phyloP scores from a whole-genome alignment of 2,329 filamentous ascomycete species.

The Tympanopsis confertula region DNA sequence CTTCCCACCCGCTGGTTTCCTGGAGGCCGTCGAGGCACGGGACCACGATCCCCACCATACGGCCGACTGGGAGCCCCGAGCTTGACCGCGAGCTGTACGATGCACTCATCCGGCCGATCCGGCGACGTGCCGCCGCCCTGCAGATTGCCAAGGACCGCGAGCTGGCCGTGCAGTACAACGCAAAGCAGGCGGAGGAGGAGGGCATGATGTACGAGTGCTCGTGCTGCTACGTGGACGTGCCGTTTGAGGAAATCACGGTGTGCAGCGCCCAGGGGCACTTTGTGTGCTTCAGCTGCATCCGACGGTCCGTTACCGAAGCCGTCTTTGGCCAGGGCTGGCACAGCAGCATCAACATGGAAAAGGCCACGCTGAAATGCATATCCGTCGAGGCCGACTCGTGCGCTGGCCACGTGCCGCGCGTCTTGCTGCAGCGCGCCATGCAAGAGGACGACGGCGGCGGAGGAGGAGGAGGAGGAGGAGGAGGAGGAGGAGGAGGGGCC shows the following conservation, averaged over 20 bases:
- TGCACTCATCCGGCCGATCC: conserved; percentile 42
- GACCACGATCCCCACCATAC: conserved; percentile 46
- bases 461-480: conserved; percentile 35
- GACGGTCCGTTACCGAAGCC: conserved; percentile 71
- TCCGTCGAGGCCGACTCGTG: conserved; percentile 65
- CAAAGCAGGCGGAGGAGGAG: conserved; percentile 43
- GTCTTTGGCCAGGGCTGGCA: conserved; percentile 89
- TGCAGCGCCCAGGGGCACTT: conserved; percentile 61
- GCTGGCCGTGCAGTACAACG: conserved; percentile 41
- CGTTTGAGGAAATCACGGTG: conserved; percentile 65
- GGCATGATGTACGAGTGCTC: conserved; percentile 57
- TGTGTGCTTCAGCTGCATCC: conserved; percentile 73
- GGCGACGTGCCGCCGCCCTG: conserved; percentile 25
- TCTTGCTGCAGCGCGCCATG: conserved; percentile 64
- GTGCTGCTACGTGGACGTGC: conserved; percentile 62
- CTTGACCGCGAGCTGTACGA: conserved; percentile 50
- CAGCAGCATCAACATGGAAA: conserved; percentile 62
- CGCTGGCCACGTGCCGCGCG: conserved; percentile 56
- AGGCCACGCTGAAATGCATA: conserved; percentile 71
- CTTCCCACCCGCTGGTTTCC: conserved; percentile 43
- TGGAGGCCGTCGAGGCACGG: conserved; percentile 47
- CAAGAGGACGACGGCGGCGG: conserved; percentile 33
- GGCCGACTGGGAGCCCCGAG: conserved; percentile 52
- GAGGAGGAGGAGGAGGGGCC: conserved; percentile 38
- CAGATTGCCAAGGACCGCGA: conserved; percentile 38